Base-by-base conservation (phyloP, 345 rosid species). In the Salix koriyanagi region DNA sequence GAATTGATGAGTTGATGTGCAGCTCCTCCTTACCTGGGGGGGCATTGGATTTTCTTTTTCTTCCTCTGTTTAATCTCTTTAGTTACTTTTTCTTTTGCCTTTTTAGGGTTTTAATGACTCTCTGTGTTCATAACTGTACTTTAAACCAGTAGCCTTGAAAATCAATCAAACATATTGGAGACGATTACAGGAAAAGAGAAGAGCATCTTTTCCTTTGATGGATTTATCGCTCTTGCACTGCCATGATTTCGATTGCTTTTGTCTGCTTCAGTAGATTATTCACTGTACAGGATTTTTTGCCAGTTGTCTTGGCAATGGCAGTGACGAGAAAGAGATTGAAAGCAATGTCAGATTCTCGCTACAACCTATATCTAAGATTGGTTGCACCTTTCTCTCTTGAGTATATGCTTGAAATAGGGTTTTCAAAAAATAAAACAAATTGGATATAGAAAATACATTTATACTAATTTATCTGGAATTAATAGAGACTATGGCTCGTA, bases 41-140 rank as follows among this genome's bases (percentile, higher is more conserved):
- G 13, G 44, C 16, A 30, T 37, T 67, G 54, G 72, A 30, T 67
- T 50, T 26, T 25, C 28, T 23, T 54, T 56, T 36, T 37, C 11
- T 13, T 77, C 1, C 39, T 30, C 14, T 28, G 9, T 28, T 46
- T 25, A 14, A 36, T 44, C 6, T 25, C 10, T 32, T 23, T 56
- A 18, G 4, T 52, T 4, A 4, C 4, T 34, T 4, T n/a, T 23
- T 44, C 77, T 58, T 62, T 50, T n/a, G 19, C 71, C 71, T 66
- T 69, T 70, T 71, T 44, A 58, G 72, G 76, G 26, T 23, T n/a
- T 44, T 0, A 36, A 36, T 0, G 46, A 42, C 46, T 12, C 46
- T 11, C 16, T 68, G 62, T 80, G 70, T 42, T 76, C 8, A 46
- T 62, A 70, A 69, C 34, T 77, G 85, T 82, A 75, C 46, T 80